Conservation (phyloP, 768 basidiomycete species). For the Dendrothele bispora region DNA sequence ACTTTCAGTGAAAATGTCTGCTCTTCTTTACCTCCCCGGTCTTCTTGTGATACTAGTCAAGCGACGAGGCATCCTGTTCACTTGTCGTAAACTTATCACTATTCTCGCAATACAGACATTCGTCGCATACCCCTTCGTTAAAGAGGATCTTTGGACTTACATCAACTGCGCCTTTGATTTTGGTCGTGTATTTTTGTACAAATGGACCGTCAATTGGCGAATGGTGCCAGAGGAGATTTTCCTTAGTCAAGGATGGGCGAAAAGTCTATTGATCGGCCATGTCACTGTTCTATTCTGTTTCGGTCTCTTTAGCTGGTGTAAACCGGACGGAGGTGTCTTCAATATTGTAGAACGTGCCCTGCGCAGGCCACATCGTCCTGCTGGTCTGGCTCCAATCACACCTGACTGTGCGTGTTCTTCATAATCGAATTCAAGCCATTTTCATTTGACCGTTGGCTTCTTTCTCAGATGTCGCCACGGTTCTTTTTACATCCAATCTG, state of each 20-base stretch:
- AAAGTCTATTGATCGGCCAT: slow-evolving; percentile 67
- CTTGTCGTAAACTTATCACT: slow-evolving; percentile 49
- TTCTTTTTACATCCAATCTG: slow-evolving; percentile 89
- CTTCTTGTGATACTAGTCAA: slow-evolving; percentile 82
- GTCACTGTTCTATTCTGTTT: slow-evolving; percentile 58
- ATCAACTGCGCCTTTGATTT: slow-evolving; percentile 81
- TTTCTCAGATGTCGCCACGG: slow-evolving; percentile 66
- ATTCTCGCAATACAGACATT: slow-evolving; percentile 53
- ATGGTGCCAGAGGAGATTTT: slow-evolving; percentile 80
- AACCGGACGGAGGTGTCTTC: slow-evolving; percentile 64
- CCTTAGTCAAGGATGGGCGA: slow-evolving; percentile 61
- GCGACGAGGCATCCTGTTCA: slow-evolving; percentile 56
- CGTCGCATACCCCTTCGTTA: slow-evolving; percentile 72
- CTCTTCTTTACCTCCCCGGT: slow-evolving; percentile 87
- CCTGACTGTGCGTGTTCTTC: slow-evolving; percentile 59
- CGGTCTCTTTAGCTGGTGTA: slow-evolving; percentile 77
- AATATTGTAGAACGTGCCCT: slow-evolving; percentile 56
- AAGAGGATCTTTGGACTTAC: slow-evolving; percentile 62
- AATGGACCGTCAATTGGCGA: slow-evolving; percentile 99
- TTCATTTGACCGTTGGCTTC: slow-evolving; percentile 15
- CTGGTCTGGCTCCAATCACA: slow-evolving; percentile 45
- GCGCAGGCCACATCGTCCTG: slow-evolving; percentile 47
- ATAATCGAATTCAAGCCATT: neutral
- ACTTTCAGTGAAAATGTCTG: slow-evolving; percentile 94
- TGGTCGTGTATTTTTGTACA: slow-evolving; percentile 84